Evolutionary conservation across 352 stramenopile species (phyloP), one percentile per base, ranked within the genome.

Genomic region (Phytopythium helicoides): DNA sequence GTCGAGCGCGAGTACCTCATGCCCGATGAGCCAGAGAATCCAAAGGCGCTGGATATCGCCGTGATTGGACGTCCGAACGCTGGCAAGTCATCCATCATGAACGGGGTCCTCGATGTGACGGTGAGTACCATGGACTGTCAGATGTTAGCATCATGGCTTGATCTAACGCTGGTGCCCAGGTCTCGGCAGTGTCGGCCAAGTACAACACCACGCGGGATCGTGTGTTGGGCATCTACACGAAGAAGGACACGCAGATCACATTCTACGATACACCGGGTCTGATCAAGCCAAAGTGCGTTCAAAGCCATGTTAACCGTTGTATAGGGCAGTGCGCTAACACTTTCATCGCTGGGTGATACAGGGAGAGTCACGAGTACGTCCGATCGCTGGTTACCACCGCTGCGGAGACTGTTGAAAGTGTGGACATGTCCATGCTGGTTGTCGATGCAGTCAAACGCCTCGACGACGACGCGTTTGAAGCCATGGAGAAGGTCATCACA

Each of bases 231-330:
- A 89, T 95, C 25, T 65, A 85, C 34, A 95, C 85, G 12, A 67
- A 89, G 52, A 71, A 75, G 22, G 68, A 92, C 51, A 73, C 66
- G 34, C 85, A 95, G 57, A 66, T 95, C 36, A 78, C 75, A 42
- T 95, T 95, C 55, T 93, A 92, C 63, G 85, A 95, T 54, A 95
- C 85, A 21, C 85, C 85, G 6, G 85, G 85, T 37, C 73, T 93
- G 9, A 92, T 95, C 52, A 93, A 93, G 48, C 76, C 81, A n/a
- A 91, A 95, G 63, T 81, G 63, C 41, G 52, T 61, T 16, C n/a
- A n/a, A n/a, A n/a, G n/a, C n/a, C n/a, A n/a, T n/a, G n/a, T n/a
- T n/a, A n/a, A n/a, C n/a, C n/a, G n/a, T n/a, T n/a, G n/a, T n/a
- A n/a, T n/a, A n/a, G n/a, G n/a, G n/a, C 15, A 0, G 0, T 18